phyloP scores from a whole-genome alignment of 345 rosid genomes.

The Salix koriyanagi region DNA sequence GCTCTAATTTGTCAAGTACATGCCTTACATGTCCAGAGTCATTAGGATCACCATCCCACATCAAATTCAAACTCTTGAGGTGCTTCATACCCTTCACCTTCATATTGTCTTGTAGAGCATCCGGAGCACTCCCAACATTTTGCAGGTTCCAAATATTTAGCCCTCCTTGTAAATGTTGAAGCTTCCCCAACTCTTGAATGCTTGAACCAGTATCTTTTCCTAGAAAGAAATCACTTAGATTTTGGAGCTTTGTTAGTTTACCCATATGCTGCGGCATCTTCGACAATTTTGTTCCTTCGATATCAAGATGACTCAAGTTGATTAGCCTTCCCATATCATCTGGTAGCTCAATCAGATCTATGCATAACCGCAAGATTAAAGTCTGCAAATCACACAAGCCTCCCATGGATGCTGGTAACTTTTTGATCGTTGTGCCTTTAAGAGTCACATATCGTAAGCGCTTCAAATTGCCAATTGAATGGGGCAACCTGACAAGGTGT shows the following conservation, averaged over 20 bases:
- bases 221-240: neutral
- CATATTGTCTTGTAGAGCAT: neutral
- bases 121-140: neutral
- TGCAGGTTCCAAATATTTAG: neutral
- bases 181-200: neutral
- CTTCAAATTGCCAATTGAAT: neutral
- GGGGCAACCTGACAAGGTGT: neutral
- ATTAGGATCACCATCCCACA: neutral
- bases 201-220: neutral
- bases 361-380: conserved; percentile 28
- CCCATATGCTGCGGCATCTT: conserved; percentile 3
- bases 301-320: conserved; percentile 31
- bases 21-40: neutral
- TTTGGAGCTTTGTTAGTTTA: neutral
- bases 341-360: conserved; percentile 30
- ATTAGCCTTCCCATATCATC: conserved; percentile 23
- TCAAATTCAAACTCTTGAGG: neutral
- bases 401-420: conserved; percentile 28
- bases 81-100: neutral
- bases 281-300: conserved; percentile 18
- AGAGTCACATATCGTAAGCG: conserved; percentile 23
- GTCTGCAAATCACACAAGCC: conserved; percentile 33
- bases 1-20: neutral
- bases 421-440: conserved; percentile 20
- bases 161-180: neutral